Percentiles rank a stretch among this genome's conserved stretches.
phyloP scores from a whole-genome alignment of 768 basidiomycete species.

The Kwoniella dejecticola region DNA sequence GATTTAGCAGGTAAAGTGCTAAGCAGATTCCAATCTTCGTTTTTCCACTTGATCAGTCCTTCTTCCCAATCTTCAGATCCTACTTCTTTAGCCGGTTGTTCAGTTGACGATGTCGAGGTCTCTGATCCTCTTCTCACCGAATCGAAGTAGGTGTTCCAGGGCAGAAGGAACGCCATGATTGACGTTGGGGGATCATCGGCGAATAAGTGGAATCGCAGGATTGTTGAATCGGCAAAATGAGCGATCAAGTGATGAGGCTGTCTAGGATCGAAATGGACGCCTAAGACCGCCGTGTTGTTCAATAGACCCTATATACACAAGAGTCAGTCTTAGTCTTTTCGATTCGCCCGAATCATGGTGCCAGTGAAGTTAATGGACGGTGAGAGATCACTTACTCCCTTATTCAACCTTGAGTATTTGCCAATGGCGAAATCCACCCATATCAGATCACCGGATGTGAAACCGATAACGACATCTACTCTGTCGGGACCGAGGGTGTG shows the following conservation, averaged over 20 bases:
- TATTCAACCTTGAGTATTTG: constrained; percentile 54
- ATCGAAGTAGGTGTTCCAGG: constrained; percentile 46
- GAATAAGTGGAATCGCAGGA: constrained; percentile 53
- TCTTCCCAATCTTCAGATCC: constrained; percentile 7
- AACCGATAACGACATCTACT: constrained; percentile 87
- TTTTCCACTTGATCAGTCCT: constrained; percentile 52
- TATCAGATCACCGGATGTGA: constrained; percentile 88
- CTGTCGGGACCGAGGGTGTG: constrained; percentile 75
- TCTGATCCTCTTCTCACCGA: background rate
- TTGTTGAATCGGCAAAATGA: constrained; percentile 42
- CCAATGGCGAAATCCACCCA: constrained; percentile 74
- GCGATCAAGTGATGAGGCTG: constrained; percentile 46
- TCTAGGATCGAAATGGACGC: constrained; percentile 45
- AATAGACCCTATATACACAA: constrained; percentile 45
- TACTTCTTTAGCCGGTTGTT: constrained; percentile 3
- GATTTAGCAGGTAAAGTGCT: constrained; percentile 15
- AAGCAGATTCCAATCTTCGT: constrained; percentile 41
- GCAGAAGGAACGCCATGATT: constrained; percentile 28
- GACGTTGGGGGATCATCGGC: constrained; percentile 51
- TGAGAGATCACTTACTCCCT: constrained; percentile 41
- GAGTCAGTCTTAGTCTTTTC: too few species aligned
- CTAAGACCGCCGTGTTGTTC: constrained; percentile 47
- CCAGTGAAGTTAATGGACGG: too few species aligned
- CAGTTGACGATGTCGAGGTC: background rate
- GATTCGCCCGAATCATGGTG: too few species aligned